These are phyloP conservation scores for Coniferiporia sulphurascens DNA, from an alignment of 1,284 basidiomycete species.

Conservation along the genomic window DNA sequence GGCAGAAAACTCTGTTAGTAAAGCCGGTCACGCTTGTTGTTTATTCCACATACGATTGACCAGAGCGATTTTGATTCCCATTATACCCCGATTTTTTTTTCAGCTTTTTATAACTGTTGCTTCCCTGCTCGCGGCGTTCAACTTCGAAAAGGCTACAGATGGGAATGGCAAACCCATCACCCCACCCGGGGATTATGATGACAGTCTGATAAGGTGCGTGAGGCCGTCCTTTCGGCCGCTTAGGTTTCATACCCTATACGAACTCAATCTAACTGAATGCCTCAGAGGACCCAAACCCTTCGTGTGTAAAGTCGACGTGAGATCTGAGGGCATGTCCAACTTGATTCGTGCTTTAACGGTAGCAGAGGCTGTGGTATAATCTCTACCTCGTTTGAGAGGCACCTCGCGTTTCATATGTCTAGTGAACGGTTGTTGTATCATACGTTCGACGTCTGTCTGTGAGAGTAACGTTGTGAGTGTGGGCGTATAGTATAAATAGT, in stretches of 20 bases:
- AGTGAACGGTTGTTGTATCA: too few relatives aligned
- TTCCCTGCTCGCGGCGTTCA: background rate
- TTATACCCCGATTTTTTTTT: background rate
- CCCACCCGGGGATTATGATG: background rate
- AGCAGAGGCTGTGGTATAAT: background rate
- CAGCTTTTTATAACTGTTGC: constrained; percentile 1
- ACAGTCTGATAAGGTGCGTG: background rate
- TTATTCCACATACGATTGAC: background rate
- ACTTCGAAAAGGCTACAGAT: background rate
- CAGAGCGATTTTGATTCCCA: background rate
- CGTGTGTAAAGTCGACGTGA: background rate
- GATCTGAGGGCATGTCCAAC: background rate
- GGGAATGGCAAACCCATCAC: background rate
- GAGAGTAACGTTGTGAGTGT: too few relatives aligned
- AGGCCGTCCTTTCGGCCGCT: background rate
- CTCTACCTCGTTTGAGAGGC: background rate
- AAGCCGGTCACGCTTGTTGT: background rate
- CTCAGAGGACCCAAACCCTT: background rate
- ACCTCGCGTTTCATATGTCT: too few relatives aligned
- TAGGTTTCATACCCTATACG: background rate
- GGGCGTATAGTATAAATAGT: too few relatives aligned
- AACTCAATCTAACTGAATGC: background rate
- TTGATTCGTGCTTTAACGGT: background rate
- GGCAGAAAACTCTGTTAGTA: background rate
- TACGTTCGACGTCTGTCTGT: too few relatives aligned